Base-by-base conservation (phyloP, 2,329 filamentous ascomycete genomes). In the Aureobasidium namibiae region DNA sequence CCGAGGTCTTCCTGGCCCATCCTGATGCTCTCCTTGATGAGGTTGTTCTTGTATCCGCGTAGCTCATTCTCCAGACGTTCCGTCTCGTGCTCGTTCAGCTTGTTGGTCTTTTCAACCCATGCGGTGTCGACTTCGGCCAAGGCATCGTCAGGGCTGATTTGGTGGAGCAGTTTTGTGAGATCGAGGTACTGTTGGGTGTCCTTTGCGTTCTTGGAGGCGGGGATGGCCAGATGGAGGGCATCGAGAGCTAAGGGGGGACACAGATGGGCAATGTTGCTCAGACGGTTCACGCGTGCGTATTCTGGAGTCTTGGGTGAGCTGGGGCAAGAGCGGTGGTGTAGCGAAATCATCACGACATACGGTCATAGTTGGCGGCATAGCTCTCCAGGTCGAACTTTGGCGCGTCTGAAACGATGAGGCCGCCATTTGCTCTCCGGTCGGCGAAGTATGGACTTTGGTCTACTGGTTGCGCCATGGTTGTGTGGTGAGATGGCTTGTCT, bases 1-100 rank as follows among this genome's bases (percentile, higher is more conserved):
- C 90, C 94, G 5, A 97, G 78, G 66, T 97, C 94, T 72, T 96
- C 91, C 67, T 96, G 89, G 45, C 90, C 92, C 85, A 97, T 96
- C 89, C 95, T 29, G 67, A 97, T 96, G 75, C 91, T 96, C 75
- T 99, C 94, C 71, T 96, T 96, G 67, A 99, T 91, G 44, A 97
- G 76, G 67, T 97, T 99, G 70, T 96, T 96, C 75, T 94, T 96
- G 74, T 97, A 97, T 1, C 87, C 87, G 72, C 91, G 92, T 21
- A 99, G 78, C 72, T 97, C 90, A 16, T 82, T 77, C 69, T 96
- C 90, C 59, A 97, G 78, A n/a, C 88, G 83, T 59, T 84, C 79
- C 0, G 86, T 86, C 72, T 95, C 88, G 1, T 77, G 75, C 65
- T 83, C 82, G 66, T 92, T 89, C 54, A 81, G 76, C 63, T 82